Conservation (phyloP, 768 basidiomycete genomes). For the Hygrophorus pudorinus region DNA sequence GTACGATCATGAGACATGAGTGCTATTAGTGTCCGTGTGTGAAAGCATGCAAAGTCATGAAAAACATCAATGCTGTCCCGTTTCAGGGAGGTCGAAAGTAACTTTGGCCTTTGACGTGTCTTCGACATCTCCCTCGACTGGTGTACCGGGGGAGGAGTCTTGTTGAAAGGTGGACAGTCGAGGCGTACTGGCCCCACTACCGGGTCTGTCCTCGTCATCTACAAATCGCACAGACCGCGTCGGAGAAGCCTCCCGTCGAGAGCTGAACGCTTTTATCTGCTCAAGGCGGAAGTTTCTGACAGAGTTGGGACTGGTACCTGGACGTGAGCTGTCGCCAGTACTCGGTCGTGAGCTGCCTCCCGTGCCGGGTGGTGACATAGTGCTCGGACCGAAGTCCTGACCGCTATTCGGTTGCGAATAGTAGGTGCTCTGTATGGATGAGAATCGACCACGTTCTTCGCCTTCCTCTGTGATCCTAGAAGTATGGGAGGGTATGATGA, state of each 20-base stretch:
- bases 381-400: background rate
- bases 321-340: background rate
- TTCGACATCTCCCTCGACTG: background rate
- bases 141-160: background rate
- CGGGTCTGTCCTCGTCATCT: slow-evolving; percentile 8
- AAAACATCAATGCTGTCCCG: too few relatives aligned
- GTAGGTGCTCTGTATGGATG: background rate
- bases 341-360: slow-evolving; percentile 1
- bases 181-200: slow-evolving; percentile 14
- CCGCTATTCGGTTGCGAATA: background rate
- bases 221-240: slow-evolving; percentile 21
- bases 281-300: slow-evolving; percentile 12
- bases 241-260: slow-evolving; percentile 17
- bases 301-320: slow-evolving; percentile 3
- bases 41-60: too few relatives aligned
- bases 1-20: too few relatives aligned
- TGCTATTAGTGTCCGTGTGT: too few relatives aligned
- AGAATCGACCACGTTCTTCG: background rate
- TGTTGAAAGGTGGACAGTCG: background rate
- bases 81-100: slow-evolving; percentile 2
- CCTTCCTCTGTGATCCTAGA: slow-evolving; percentile 2
- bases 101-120: background rate
- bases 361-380: slow-evolving; percentile 1
- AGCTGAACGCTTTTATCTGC: slow-evolving; percentile 9
- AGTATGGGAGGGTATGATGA: background rate